phyloP scores from a whole-genome alignment of 139 green algal genomes.

The Zygnema cylindricum region DNA sequence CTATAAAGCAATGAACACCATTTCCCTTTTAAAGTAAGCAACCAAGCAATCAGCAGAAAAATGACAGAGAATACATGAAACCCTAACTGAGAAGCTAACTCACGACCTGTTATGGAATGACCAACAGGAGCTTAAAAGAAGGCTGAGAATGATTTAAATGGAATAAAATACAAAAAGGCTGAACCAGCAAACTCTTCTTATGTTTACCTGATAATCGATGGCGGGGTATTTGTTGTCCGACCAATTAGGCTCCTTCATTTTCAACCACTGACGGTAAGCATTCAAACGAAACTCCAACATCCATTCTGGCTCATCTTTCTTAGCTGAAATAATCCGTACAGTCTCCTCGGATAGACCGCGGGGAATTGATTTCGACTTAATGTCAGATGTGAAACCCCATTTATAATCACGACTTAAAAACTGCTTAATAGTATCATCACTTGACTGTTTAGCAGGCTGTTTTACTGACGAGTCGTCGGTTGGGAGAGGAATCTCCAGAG shows the following conservation, averaged over 20 bases:
- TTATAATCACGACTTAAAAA: conserved; percentile 81
- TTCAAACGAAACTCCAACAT: conserved; percentile 96
- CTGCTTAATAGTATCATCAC: conserved; percentile 43
- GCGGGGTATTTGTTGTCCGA: conserved; percentile 81
- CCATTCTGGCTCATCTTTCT: conserved; percentile 99
- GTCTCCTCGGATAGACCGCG: conserved; percentile 92
- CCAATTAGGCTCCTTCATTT: conserved; percentile 93
- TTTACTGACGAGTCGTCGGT: neutral
- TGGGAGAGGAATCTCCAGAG: neutral
- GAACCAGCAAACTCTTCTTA: too few species aligned
- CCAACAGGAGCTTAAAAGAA: too few species aligned
- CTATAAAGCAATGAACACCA: too few species aligned
- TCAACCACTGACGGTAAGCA: conserved; percentile 94
- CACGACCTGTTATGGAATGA: too few species aligned
- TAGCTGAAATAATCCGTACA: conserved; percentile 92
- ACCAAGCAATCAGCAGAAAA: too few species aligned
- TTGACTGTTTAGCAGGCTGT: neutral
- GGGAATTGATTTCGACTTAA: conserved; percentile 88
- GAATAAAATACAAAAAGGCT: too few species aligned
- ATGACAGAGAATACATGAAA: too few species aligned
- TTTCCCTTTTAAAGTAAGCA: too few species aligned
- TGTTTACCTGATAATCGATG: conserved; percentile 61
- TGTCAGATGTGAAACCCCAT: conserved; percentile 92
- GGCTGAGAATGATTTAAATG: too few species aligned
- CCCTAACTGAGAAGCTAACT: too few species aligned